Evolutionary conservation across 2,329 filamentous ascomycete genomes (phyloP), one percentile per base, ranked within the genome.

Genomic region (Magnaporthiopsis incrustans): DNA sequence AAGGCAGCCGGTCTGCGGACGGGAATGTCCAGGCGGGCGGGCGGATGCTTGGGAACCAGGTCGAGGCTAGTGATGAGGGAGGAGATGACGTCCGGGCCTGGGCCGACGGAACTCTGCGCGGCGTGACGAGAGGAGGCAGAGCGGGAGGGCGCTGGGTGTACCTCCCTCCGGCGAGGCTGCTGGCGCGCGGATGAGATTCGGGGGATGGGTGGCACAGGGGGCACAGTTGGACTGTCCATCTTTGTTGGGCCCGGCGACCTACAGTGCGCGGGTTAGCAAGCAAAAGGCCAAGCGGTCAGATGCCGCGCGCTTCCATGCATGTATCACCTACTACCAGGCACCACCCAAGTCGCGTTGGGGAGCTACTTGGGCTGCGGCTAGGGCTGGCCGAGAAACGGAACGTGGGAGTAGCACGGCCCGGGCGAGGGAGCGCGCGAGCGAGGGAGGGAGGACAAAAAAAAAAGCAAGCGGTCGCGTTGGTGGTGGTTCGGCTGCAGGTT

Each of bases 51-150:
- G 8, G 56, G 59, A 69, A 84, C 90, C 71, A 86, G 85, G 69
- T 85, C 85, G 53, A 89, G 81, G 63, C 83, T 91, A 67, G 87
- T 91, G 76, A 89, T 92, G 63, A 86, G 78, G 64, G 82, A 84
- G 32, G 85, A 87, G 65, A 89, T 91, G 73, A 92, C 84, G 72
- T 90, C 88, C 65, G 89, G 88, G 61, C 50, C 30, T 26, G 38
- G 25, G 27, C 85, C 85, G 18, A 84, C 80, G 57, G 82, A 78
- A 32, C 77, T 71, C 30, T 26, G 50, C n/a, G n/a, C 22, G 53
- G 22, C n/a, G 18, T 27, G 59, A 77, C 64, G 67, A 68, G 50
- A 57, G 14, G 50, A 18, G 35, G 61, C 64, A 35, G 18, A 26
- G 15, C 61, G 50, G 22, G 61, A 44, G 26, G 27, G 25, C 61